These are phyloP conservation scores for Senna siamea DNA, from an alignment of 306 rosid species.

Conservation along the genomic window DNA sequence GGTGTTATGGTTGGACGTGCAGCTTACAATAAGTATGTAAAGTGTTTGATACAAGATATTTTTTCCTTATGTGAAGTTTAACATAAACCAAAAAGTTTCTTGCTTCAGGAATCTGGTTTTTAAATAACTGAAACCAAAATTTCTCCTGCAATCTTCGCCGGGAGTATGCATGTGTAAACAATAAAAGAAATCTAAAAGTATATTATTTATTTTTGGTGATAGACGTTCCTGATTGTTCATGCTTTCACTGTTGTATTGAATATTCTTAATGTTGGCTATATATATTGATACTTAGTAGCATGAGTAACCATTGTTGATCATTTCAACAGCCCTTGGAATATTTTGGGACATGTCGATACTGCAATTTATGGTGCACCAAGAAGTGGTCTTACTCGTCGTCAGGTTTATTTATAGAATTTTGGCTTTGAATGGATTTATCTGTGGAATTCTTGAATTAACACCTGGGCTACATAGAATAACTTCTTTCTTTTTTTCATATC, in stretches of 20 bases:
- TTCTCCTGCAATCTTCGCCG: background rate
- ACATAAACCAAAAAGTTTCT: slow-evolving; percentile 15
- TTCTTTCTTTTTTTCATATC: slow-evolving; percentile 22
- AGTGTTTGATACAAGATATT: slow-evolving; percentile 20
- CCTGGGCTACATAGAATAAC: slow-evolving; percentile 1
- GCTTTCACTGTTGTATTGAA: slow-evolving; percentile 31
- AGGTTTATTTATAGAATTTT: slow-evolving; percentile 64
- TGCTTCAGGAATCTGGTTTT: slow-evolving; percentile 23
- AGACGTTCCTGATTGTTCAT: background rate
- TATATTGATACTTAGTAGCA: slow-evolving; percentile 32
- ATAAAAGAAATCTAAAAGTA: background rate
- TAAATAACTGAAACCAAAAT: slow-evolving; percentile 8
- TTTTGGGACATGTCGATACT: slow-evolving; percentile 81
- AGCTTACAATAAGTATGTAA: slow-evolving; percentile 72
- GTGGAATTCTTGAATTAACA: slow-evolving; percentile 21
- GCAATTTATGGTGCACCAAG: slow-evolving; percentile 84
- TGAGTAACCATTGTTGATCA: slow-evolving; percentile 41
- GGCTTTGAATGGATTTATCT: slow-evolving; percentile 40
- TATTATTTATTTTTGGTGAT: background rate
- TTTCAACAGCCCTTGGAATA: slow-evolving; percentile 80
- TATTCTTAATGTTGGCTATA: slow-evolving; percentile 29
- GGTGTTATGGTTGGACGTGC: slow-evolving; percentile 99
- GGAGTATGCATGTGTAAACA: background rate
- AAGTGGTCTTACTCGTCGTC: slow-evolving; percentile 77
- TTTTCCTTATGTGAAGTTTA: slow-evolving; percentile 11